Evolutionary conservation across 2,329 filamentous ascomycete genomes (phyloP).

Genomic region (Aspergillus aculeatus): DNA sequence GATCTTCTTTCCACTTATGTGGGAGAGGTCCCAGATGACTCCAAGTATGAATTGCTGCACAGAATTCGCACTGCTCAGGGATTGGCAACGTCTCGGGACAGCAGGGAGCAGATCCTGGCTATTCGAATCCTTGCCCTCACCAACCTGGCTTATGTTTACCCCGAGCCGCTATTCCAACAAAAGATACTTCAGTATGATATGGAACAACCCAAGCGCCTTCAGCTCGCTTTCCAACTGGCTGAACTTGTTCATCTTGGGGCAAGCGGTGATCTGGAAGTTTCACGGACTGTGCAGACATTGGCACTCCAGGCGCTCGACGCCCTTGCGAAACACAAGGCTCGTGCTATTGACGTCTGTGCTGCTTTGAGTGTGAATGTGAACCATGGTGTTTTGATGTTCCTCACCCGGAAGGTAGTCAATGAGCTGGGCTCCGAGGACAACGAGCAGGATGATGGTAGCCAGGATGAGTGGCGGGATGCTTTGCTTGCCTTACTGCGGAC

Average conservation of each 20-base stretch:
- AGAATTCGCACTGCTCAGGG: slow-evolving; percentile 81
- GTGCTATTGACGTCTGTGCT: slow-evolving; percentile 77
- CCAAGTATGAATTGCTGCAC: slow-evolving; percentile 81
- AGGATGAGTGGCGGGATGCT: slow-evolving; percentile 86
- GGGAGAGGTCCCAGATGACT: slow-evolving; percentile 66
- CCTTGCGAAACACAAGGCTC: slow-evolving; percentile 74
- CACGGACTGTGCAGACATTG: slow-evolving; percentile 75
- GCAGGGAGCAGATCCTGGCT: slow-evolving; percentile 72
- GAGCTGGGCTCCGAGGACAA: slow-evolving; percentile 68
- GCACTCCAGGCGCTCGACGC: slow-evolving; percentile 80
- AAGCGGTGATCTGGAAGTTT: slow-evolving; percentile 65
- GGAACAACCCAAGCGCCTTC: slow-evolving; percentile 83
- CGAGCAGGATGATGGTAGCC: slow-evolving; percentile 59
- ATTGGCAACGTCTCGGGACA: slow-evolving; percentile 63
- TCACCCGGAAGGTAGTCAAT: slow-evolving; percentile 84
- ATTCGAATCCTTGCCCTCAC: slow-evolving; percentile 82
- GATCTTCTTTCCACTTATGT: slow-evolving; percentile 45
- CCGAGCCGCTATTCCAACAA: slow-evolving; percentile 77
- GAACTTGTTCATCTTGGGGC: slow-evolving; percentile 84
- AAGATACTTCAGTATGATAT: slow-evolving; percentile 83
- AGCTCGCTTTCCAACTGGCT: slow-evolving; percentile 87
- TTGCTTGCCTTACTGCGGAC: slow-evolving; percentile 85
- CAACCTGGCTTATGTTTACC: slow-evolving; percentile 86
- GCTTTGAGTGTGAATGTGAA: slow-evolving; percentile 96
- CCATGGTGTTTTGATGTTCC: slow-evolving; percentile 89